Percentiles rank a stretch among this genome's conserved stretches.
Conservation (phyloP, 495 filamentous ascomycete species). For the Trichoderma asperelloides region DNA sequence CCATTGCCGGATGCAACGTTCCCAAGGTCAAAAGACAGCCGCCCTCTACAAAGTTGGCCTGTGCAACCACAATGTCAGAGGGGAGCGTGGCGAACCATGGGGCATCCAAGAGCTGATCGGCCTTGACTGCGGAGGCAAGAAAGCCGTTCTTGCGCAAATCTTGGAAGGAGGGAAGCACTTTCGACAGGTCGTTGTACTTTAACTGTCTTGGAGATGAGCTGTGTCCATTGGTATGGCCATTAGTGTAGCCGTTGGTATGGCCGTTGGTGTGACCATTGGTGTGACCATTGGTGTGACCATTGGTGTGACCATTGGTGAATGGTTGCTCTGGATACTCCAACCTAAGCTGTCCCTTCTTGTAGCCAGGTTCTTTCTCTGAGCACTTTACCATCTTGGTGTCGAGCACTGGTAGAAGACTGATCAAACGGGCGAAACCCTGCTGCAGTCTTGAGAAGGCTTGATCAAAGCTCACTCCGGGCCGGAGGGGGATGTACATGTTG, state of each 20-base stretch:
- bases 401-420: slow-evolving; percentile 22
- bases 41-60: slow-evolving; percentile 30
- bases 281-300: too few relatives aligned
- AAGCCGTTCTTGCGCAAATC: slow-evolving; percentile 18
- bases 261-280: too few relatives aligned
- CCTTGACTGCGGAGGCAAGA: slow-evolving; percentile 19
- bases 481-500: slow-evolving; percentile 22
- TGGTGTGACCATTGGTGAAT: too few relatives aligned
- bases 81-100: slow-evolving; percentile 21
- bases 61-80: slow-evolving; percentile 21
- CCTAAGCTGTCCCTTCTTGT: slow-evolving; percentile 19
- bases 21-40: slow-evolving; percentile 42
- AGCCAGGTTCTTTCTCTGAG: slow-evolving; percentile 24
- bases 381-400: slow-evolving; percentile 20
- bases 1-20: slow-evolving; percentile 37
- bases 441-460: slow-evolving; percentile 20
- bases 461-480: slow-evolving; percentile 16
- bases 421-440: slow-evolving; percentile 21
- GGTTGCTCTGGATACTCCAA: slow-evolving; percentile 9
- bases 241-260: too few relatives aligned
- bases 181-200: slow-evolving; percentile 16
- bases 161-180: slow-evolving; percentile 21
- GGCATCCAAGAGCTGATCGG: slow-evolving; percentile 16
- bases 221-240: not conserved
- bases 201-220: slow-evolving; percentile 15